A percentile compares a stretch with the other conserved stretches of the same genome.
Conservation (phyloP, 768 basidiomycete species). For the Termitomyces sp. region DNA sequence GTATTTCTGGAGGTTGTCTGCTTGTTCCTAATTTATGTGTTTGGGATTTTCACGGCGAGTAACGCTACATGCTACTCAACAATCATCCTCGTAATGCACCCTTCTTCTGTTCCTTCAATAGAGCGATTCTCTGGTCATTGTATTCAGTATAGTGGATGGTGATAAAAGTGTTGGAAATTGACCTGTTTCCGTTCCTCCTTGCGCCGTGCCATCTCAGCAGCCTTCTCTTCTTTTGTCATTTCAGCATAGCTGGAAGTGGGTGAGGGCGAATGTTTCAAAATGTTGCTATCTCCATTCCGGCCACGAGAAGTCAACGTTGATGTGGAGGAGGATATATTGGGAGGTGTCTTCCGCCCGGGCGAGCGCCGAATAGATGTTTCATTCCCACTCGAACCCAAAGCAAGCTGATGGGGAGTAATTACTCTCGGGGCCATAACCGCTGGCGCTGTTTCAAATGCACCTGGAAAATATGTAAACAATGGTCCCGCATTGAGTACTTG, state of each 20-base stretch:
- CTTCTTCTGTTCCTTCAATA: conserved; percentile 79
- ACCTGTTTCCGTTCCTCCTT: conserved; percentile 93
- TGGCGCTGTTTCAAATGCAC: conserved; percentile 66
- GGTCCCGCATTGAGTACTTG: not conserved
- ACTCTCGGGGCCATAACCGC: conserved; percentile 16
- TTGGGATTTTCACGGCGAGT: too few relatives aligned
- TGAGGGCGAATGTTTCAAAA: conserved; percentile 9
- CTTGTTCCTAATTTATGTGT: too few relatives aligned
- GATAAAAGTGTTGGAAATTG: not conserved
- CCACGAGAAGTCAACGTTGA: conserved; percentile 21
- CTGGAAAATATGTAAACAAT: conserved; percentile 25
- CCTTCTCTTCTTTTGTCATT: conserved; percentile 88
- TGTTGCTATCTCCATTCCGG: conserved; percentile 4
- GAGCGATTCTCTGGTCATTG: conserved; percentile 60
- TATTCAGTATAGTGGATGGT: not conserved
- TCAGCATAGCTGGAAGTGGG: conserved; percentile 27
- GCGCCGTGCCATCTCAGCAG: conserved; percentile 84
- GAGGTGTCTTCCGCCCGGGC: conserved; percentile 12
- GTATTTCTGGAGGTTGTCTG: too few relatives aligned
- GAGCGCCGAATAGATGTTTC: not conserved
- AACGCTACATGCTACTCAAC: too few relatives aligned
- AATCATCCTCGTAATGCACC: conserved; percentile 25
- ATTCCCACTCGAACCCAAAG: not conserved
- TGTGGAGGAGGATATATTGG: conserved; percentile 14
- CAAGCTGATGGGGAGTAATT: not conserved